Percentiles rank a stretch among this genome's conserved stretches.
phyloP scores from a whole-genome alignment of 352 stramenopile genomes.

The Pythium apleroticum region DNA sequence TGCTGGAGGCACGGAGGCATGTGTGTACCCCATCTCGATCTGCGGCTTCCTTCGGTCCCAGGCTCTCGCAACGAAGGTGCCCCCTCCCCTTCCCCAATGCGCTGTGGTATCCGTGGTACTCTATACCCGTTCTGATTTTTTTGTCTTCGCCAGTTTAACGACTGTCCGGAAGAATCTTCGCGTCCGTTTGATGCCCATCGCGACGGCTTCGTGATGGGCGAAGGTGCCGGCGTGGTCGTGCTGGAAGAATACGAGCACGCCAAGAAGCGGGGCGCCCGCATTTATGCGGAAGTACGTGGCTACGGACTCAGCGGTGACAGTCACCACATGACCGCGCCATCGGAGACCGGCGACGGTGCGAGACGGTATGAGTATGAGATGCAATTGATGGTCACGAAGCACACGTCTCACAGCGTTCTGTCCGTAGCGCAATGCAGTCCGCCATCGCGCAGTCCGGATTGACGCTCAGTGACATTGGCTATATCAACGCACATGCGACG shows the following conservation, averaged over 20 bases:
- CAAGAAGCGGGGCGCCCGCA: slow-evolving; percentile 88
- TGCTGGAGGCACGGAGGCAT: slow-evolving; percentile 94
- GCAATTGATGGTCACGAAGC: background rate
- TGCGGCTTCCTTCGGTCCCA: slow-evolving; percentile 95
- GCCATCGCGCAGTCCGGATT: slow-evolving; percentile 84
- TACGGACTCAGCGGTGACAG: slow-evolving; percentile 96
- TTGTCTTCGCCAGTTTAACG: slow-evolving; percentile 86
- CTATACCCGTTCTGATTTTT: background rate
- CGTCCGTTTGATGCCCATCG: slow-evolving; percentile 95
- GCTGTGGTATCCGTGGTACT: too few species aligned
- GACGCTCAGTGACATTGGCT: slow-evolving; percentile 89
- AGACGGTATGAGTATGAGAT: slow-evolving; percentile 28
- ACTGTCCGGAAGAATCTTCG: slow-evolving; percentile 85
- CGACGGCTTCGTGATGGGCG: slow-evolving; percentile 97
- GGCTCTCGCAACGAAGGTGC: slow-evolving; percentile 90
- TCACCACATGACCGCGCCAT: slow-evolving; percentile 89
- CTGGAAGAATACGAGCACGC: slow-evolving; percentile 91
- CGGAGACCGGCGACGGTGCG: slow-evolving; percentile 67
- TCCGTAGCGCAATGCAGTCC: slow-evolving; percentile 87
- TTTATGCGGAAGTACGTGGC: slow-evolving; percentile 94
- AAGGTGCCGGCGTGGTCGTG: slow-evolving; percentile 71
- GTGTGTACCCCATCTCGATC: slow-evolving; percentile 92
- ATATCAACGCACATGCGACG: slow-evolving; percentile 98
- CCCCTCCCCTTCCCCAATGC: too few species aligned
- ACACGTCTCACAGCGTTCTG: background rate